phyloP scores from a whole-genome alignment of 2,329 filamentous ascomycete species.

The Alternaria brassicicola region DNA sequence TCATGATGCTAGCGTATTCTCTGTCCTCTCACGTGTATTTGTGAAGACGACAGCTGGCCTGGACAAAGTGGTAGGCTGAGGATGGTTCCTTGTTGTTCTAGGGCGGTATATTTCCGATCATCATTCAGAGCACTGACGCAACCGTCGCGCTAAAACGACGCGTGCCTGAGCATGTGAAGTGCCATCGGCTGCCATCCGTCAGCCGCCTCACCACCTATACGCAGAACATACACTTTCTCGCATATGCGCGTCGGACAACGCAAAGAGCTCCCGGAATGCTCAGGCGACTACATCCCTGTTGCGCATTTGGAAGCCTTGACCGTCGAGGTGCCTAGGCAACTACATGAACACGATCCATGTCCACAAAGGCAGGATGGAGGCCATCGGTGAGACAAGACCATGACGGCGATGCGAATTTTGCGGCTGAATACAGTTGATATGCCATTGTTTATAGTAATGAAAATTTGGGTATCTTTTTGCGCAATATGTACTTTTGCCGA shows the following conservation, averaged over 20 bases:
- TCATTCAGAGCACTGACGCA: constrained; percentile 39
- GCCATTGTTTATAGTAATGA: background rate
- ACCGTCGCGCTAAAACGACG: constrained; percentile 29
- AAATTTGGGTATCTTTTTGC: background rate
- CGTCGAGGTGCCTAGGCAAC: too few species aligned
- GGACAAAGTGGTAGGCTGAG: constrained; percentile 24
- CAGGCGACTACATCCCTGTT: too few species aligned
- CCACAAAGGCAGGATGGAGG: too few species aligned
- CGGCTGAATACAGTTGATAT: background rate
- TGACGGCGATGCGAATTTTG: background rate
- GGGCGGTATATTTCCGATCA: constrained; percentile 19
- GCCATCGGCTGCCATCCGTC: constrained; percentile 3
- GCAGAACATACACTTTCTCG: background rate
- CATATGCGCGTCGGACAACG: background rate
- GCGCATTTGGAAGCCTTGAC: too few species aligned
- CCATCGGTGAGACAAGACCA: too few species aligned
- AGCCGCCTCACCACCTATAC: background rate
- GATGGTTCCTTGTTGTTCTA: constrained; percentile 14
- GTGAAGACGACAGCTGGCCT: constrained; percentile 11
- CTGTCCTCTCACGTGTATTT: constrained; percentile 8
- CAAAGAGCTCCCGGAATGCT: too few species aligned
- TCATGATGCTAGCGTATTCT: constrained; percentile 15
- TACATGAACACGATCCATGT: too few species aligned
- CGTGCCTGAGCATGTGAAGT: constrained; percentile 29
- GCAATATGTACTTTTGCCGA: background rate